Evolutionary conservation across 2,329 filamentous ascomycete species (phyloP).

Genomic region (Thelonectria blattea): DNA sequence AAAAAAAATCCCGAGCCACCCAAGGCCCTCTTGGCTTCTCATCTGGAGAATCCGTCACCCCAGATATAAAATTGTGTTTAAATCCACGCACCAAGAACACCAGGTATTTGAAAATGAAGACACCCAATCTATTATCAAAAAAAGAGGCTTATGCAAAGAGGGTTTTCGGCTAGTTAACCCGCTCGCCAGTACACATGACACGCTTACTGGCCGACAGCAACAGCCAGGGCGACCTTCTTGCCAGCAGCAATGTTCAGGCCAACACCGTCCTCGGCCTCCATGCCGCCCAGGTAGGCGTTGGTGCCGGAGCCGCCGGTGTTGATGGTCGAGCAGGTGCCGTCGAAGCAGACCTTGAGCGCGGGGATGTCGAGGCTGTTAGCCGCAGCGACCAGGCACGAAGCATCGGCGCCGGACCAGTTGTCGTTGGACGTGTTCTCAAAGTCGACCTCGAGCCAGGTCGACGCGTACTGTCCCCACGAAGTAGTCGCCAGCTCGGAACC

Average conservation of each 20-base stretch:
- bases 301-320: conserved; percentile 42
- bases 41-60: conserved; percentile 20
- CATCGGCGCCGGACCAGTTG: conserved; percentile 58
- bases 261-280: conserved; percentile 46
- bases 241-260: conserved; percentile 48
- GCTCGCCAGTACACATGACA: too few relatives aligned
- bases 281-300: conserved; percentile 48
- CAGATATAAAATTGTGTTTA: conserved; percentile 15
- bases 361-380: conserved; percentile 39
- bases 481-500: conserved; percentile 43
- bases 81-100: conserved; percentile 21
- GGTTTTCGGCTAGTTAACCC: background rate
- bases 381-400: conserved; percentile 55
- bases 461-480: conserved; percentile 48
- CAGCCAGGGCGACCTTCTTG: conserved; percentile 36
- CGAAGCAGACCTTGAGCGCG: conserved; percentile 47
- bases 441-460: conserved; percentile 59
- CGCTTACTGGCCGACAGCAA: conserved; percentile 42
- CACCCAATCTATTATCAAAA: conserved; percentile 18
- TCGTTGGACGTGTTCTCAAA: conserved; percentile 52
- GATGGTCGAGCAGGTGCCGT: conserved; percentile 51
- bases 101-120: conserved; percentile 19
- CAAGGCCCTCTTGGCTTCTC: conserved; percentile 18
- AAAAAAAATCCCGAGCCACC: conserved; percentile 32
- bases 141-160: background rate